These are phyloP conservation scores for Ceraceosorus bombacis DNA, from an alignment of 1,284 basidiomycete genomes.

Conservation along the genomic window DNA sequence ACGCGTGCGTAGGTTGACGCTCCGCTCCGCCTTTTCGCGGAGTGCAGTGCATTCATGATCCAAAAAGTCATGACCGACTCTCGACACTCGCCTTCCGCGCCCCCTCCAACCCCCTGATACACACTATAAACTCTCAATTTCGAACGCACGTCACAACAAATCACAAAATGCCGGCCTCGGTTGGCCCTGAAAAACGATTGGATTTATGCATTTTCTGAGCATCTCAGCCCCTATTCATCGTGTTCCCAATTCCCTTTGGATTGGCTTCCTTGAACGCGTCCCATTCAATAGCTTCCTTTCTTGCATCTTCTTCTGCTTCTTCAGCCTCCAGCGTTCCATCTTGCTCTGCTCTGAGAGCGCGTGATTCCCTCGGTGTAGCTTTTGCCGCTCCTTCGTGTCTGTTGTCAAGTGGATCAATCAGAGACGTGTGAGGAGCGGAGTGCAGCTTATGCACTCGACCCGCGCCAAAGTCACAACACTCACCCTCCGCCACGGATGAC, in stretches of 20 bases:
- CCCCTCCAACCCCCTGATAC: no score
- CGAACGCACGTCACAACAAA: no score
- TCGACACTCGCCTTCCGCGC: no score
- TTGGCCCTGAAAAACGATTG: no score
- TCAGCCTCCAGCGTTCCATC: conserved; percentile 69
- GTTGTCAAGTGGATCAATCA: conserved; percentile 1
- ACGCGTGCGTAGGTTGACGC: no score
- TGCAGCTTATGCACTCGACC: conserved; percentile 5
- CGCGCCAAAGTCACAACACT: conserved; percentile 39
- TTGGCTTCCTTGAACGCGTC: conserved; percentile 33
- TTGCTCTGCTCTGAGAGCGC: conserved; percentile 54
- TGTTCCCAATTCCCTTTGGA: conserved; percentile 73
- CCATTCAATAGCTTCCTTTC: conserved; percentile 35
- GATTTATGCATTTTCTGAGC: no score
- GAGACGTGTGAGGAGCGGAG: neutral
- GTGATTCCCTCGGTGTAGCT: conserved; percentile 55
- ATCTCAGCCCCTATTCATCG: conserved; percentile 72
- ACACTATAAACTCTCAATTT: no score
- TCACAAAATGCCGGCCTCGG: no score
- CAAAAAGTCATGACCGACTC: no score
- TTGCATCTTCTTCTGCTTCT: conserved; percentile 59
- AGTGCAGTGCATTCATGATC: no score
- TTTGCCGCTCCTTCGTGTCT: conserved; percentile 64
- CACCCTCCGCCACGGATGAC: conserved; percentile 80
- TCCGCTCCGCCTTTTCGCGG: no score